Evolutionary conservation across 2,329 filamentous ascomycete genomes (phyloP).

Genomic region (Biscogniauxia sp.): DNA sequence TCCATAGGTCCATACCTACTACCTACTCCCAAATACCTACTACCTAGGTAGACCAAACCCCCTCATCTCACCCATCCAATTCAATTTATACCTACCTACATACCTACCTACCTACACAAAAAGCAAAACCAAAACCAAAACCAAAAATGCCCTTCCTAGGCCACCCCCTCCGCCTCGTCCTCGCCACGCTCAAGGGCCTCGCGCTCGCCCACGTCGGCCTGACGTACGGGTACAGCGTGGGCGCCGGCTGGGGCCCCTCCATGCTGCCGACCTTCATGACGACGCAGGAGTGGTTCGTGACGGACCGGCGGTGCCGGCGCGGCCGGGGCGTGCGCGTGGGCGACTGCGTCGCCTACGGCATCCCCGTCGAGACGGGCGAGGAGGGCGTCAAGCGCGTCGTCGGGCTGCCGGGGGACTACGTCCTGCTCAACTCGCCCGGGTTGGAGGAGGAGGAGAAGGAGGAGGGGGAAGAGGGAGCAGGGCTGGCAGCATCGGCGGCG

Average conservation of each 20-base stretch:
- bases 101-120: neutral
- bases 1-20: too few relatives aligned
- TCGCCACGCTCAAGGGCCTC: slow-evolving; percentile 46
- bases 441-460: neutral
- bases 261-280: slow-evolving; percentile 85
- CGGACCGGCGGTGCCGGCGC: slow-evolving; percentile 64
- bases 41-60: neutral
- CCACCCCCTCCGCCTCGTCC: slow-evolving; percentile 40
- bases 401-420: slow-evolving; percentile 74
- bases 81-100: neutral
- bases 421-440: slow-evolving; percentile 60
- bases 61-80: neutral
- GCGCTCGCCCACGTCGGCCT: slow-evolving; percentile 49
- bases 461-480: too few relatives aligned
- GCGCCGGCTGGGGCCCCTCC: slow-evolving; percentile 66
- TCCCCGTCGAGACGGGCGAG: slow-evolving; percentile 62
- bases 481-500: neutral
- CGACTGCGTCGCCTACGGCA: slow-evolving; percentile 76
- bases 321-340: slow-evolving; percentile 70
- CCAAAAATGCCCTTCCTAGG: slow-evolving; percentile 23
- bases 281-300: slow-evolving; percentile 65
- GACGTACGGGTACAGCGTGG: slow-evolving; percentile 62
- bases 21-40: too few relatives aligned
- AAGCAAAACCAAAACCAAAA: slow-evolving; percentile 1
- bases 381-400: slow-evolving; percentile 77